These are phyloP conservation scores for Taphrina populina DNA, from an alignment of 1,139 yeast species.

Conservation along the genomic window DNA sequence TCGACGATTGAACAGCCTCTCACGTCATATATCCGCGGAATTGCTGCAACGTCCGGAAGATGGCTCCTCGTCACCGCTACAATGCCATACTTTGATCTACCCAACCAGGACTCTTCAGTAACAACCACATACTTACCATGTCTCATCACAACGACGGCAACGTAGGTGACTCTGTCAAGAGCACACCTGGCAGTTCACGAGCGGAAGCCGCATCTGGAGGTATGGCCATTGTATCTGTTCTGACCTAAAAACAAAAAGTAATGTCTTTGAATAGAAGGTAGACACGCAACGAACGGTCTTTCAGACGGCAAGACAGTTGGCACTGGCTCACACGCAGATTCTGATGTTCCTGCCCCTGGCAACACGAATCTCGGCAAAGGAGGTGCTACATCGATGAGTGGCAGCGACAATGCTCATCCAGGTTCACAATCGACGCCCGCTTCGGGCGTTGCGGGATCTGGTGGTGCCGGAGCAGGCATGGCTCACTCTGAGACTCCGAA, in stretches of 20 bases:
- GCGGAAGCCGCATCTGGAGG: constrained; percentile 26
- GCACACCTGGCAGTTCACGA: constrained; percentile 9
- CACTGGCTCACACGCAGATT: constrained; percentile 12
- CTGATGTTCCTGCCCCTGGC: constrained; percentile 31
- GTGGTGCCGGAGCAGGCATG: constrained; percentile 20
- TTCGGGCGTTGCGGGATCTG: constrained; percentile 16
- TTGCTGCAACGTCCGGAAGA: no score
- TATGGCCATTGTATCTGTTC: not conserved
- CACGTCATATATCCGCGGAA: no score
- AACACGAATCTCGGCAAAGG: constrained; percentile 23
- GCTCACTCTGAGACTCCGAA: constrained; percentile 13
- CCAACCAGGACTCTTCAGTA: no score
- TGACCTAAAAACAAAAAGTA: no score
- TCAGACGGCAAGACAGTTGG: constrained; percentile 24
- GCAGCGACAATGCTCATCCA: constrained; percentile 24
- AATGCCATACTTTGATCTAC: no score
- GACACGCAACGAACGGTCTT: constrained; percentile 24
- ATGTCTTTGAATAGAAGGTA: constrained; percentile 17
- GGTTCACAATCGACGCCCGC: constrained; percentile 27
- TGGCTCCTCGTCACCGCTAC: no score
- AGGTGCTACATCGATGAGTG: constrained; percentile 31
- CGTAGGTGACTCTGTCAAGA: not conserved
- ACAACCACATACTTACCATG: constrained; percentile 3
- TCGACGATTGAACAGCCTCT: no score
- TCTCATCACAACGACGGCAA: constrained; percentile 13